Evolutionary conservation across 2,329 filamentous ascomycete species (phyloP).

Genomic region (Penicillium oxalicum): DNA sequence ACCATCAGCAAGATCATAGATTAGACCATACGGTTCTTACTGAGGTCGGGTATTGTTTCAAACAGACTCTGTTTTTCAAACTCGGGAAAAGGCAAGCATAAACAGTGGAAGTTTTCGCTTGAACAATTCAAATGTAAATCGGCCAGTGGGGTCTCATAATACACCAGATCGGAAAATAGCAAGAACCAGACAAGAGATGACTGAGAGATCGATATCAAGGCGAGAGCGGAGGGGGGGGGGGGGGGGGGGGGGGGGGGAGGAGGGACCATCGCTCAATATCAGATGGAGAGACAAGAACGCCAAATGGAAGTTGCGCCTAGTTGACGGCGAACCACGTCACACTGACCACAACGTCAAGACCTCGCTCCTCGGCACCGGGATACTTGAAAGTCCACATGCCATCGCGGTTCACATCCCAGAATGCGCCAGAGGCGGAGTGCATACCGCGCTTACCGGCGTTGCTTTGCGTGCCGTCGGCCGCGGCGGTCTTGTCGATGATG

Average conservation of each 20-base stretch:
- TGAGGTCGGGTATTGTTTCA: no score
- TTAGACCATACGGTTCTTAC: no score
- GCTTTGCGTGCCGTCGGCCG: constrained; percentile 51
- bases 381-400: constrained; percentile 51
- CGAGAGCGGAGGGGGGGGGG: no score
- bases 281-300: not conserved
- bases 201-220: not conserved
- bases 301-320: constrained; percentile 9
- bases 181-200: not conserved
- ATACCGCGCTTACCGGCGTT: constrained; percentile 73
- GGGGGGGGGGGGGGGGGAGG: no score
- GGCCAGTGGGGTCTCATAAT: constrained; percentile 6
- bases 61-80: no score
- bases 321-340: constrained; percentile 44
- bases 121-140: constrained; percentile 3
- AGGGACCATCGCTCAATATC: no score
- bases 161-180: not conserved
- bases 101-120: constrained; percentile 2
- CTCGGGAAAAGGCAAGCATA: not conserved
- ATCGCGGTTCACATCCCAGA: constrained; percentile 48
- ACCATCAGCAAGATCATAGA: no score
- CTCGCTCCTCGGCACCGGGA: constrained; percentile 41
- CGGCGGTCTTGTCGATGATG: constrained; percentile 49
- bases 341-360: constrained; percentile 45
- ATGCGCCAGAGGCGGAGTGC: constrained; percentile 47